phyloP scores from a whole-genome alignment of 1,284 basidiomycete species.

The Ceratobasidium papillatum region DNA sequence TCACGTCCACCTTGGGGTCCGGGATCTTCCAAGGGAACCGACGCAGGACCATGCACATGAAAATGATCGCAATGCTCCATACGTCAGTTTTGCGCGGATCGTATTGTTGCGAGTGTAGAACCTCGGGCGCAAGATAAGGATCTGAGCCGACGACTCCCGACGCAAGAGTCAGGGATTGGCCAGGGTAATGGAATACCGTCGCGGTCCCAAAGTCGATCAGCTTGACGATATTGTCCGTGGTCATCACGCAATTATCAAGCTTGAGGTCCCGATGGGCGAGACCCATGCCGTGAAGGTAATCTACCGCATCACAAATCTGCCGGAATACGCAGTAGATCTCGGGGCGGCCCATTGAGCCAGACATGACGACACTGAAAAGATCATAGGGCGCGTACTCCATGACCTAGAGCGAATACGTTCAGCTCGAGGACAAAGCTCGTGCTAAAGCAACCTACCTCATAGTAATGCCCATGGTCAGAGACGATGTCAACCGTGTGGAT shows the following conservation, averaged over 20 bases:
- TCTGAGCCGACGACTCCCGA: conserved; percentile 96
- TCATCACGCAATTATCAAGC: conserved; percentile 99
- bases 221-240: conserved; percentile 91
- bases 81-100: conserved; percentile 98
- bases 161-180: conserved; percentile 80
- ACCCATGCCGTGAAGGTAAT: conserved; percentile 97
- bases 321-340: conserved; percentile 99
- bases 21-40: conserved; percentile 99
- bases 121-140: conserved; percentile 98
- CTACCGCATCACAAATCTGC: conserved; percentile 97
- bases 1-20: conserved; percentile 91
- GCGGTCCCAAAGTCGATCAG: conserved; percentile 99
- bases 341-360: conserved; percentile 96
- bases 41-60: conserved; percentile 98
- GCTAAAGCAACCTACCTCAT: conserved; percentile 72
- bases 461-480: conserved; percentile 96
- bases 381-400: conserved; percentile 99
- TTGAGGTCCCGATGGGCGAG: conserved; percentile 99
- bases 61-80: conserved; percentile 98
- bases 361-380: conserved; percentile 99
- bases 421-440: conserved; percentile 35
- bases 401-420: conserved; percentile 62
- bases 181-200: conserved; percentile 98
- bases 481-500: conserved; percentile 99
- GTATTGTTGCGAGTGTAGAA: conserved; percentile 81